Percentiles rank a stretch among this genome's conserved stretches.
Conservation (phyloP, 2,329 filamentous ascomycete genomes). For the Xylariaceae sp. region DNA sequence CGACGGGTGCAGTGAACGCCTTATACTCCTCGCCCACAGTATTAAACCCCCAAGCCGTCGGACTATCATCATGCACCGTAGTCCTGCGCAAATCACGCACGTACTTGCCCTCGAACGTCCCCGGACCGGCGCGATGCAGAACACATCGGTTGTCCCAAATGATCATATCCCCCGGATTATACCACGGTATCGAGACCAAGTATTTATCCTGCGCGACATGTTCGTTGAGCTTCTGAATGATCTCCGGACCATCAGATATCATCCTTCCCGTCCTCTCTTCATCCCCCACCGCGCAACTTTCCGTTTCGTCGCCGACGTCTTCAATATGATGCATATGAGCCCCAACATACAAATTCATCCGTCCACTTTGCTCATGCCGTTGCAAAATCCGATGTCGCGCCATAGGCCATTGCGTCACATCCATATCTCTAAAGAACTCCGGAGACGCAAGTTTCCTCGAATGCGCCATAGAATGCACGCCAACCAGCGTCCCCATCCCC, state of each 20-base stretch:
- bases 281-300: too few relatives aligned
- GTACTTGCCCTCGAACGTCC: slow-evolving; percentile 47
- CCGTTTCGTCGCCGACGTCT: slow-evolving; percentile 34
- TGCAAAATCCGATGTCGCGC: slow-evolving; percentile 49
- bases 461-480: slow-evolving; percentile 51
- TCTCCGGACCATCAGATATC: slow-evolving; percentile 33
- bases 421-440: slow-evolving; percentile 44
- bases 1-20: not conserved
- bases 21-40: slow-evolving; percentile 15
- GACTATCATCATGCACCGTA: slow-evolving; percentile 49
- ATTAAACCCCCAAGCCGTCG: slow-evolving; percentile 39
- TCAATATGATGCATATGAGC: slow-evolving; percentile 54
- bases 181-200: slow-evolving; percentile 46
- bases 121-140: slow-evolving; percentile 51
- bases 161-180: slow-evolving; percentile 47
- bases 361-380: slow-evolving; percentile 48
- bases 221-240: slow-evolving; percentile 40
- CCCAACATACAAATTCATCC: slow-evolving; percentile 53
- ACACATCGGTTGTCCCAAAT: slow-evolving; percentile 60
- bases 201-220: slow-evolving; percentile 50
- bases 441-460: slow-evolving; percentile 51
- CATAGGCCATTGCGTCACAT: slow-evolving; percentile 39
- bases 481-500: slow-evolving; percentile 39
- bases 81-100: slow-evolving; percentile 54
- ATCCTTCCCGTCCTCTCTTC: slow-evolving; percentile 32